Evolutionary conservation across 352 stramenopile species (phyloP).

Genomic region (Globisporangium canariense): DNA sequence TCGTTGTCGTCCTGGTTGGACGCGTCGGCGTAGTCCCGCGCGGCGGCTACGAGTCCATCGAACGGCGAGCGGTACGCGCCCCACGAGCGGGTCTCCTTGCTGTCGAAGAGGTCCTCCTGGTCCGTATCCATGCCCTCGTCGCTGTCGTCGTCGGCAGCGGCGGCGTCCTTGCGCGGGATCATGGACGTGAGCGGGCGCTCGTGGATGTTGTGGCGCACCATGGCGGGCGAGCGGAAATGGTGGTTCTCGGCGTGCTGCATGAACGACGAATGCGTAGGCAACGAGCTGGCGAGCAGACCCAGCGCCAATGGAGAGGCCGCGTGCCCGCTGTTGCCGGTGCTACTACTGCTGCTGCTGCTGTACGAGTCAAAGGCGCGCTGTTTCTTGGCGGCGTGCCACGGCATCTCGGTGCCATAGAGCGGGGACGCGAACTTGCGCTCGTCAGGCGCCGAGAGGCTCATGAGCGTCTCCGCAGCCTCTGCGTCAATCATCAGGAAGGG

Average conservation of each 20-base stretch:
- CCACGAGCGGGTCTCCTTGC: slow-evolving; percentile 30
- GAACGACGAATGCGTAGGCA: slow-evolving; percentile 52
- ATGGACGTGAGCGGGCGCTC: slow-evolving; percentile 67
- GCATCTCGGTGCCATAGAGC: slow-evolving; percentile 52
- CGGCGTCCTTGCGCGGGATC: slow-evolving; percentile 39
- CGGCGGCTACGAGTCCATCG: slow-evolving; percentile 65
- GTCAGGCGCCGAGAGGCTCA: slow-evolving; percentile 75
- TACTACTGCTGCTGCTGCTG: slow-evolving; percentile 10
- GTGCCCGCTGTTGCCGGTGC: slow-evolving; percentile 34
- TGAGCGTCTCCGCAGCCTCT: slow-evolving; percentile 75
- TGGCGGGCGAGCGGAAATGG: slow-evolving; percentile 23
- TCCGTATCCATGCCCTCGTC: slow-evolving; percentile 56
- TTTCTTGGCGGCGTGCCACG: slow-evolving; percentile 39
- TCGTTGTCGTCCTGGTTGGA: slow-evolving; percentile 47
- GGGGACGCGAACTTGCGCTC: slow-evolving; percentile 60
- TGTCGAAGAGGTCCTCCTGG: slow-evolving; percentile 47
- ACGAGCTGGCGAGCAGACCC: slow-evolving; percentile 35
- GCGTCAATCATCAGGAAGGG: slow-evolving; percentile 52
- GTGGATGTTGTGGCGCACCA: slow-evolving; percentile 56
- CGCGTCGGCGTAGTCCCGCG: slow-evolving; percentile 27
- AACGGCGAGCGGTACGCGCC: slow-evolving; percentile 54
- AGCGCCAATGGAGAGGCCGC: slow-evolving; percentile 20
- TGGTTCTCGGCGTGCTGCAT: slow-evolving; percentile 27
- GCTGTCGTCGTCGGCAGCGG: slow-evolving; percentile 28
- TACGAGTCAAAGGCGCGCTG: slow-evolving; percentile 20